Evolutionary conservation across 2,329 filamentous ascomycete species (phyloP).

Genomic region (Ceratocystis diversiconidia): DNA sequence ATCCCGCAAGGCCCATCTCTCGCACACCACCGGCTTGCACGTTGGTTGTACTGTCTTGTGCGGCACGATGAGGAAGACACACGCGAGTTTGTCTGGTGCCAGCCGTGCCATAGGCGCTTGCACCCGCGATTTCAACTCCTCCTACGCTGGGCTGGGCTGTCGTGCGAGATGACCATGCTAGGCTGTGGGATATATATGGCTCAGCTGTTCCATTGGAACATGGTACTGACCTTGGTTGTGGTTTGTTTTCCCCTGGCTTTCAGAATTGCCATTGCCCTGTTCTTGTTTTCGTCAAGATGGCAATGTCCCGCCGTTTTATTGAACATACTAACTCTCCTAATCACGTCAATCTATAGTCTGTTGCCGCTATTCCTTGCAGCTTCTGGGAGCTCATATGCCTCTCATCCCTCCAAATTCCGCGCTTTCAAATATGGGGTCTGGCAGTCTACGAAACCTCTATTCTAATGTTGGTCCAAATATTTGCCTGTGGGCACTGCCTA

Average conservation of each 20-base stretch:
- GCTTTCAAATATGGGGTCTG: not conserved
- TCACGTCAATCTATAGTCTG: not conserved
- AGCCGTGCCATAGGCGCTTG: not conserved
- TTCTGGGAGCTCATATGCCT: constrained; percentile 2
- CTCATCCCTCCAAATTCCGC: constrained; percentile 1
- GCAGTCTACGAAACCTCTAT: not conserved
- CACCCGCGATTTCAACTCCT: not conserved
- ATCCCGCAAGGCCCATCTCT: not conserved
- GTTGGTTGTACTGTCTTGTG: not conserved
- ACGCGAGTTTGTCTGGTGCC: not conserved
- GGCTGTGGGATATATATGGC: not conserved
- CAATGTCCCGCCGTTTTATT: not conserved
- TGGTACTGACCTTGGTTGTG: not conserved
- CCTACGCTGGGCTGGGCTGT: not conserved
- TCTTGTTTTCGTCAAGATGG: not conserved
- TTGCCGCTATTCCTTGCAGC: not conserved
- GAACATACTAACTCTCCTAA: not conserved
- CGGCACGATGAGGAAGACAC: not conserved
- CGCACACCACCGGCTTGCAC: not conserved
- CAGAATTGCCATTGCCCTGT: not conserved
- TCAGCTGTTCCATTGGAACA: not conserved
- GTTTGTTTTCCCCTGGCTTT: not conserved
- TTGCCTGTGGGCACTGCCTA: not conserved
- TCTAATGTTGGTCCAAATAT: not conserved
- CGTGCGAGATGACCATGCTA: not conserved